Evolutionary conservation across 1,284 basidiomycete species (phyloP).

Genomic region (Fomes fomentarius): DNA sequence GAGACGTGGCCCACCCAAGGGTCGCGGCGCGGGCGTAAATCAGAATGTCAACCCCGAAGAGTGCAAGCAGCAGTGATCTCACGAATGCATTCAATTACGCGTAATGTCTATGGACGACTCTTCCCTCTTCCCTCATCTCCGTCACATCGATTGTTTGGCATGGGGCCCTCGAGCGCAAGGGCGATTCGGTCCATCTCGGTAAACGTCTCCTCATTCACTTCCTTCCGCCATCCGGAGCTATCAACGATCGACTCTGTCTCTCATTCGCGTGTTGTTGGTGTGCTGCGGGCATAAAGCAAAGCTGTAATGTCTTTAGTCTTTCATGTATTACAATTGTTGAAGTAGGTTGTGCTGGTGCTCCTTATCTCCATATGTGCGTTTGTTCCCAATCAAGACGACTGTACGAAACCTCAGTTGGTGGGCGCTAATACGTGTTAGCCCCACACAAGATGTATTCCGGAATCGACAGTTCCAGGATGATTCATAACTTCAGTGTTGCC

Average conservation of each 20-base stretch:
- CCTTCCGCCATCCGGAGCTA: background rate
- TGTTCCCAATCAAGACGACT: background rate
- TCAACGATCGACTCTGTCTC: background rate
- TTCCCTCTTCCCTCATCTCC: too few relatives aligned
- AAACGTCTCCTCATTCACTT: background rate
- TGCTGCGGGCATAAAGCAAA: constrained; percentile 24
- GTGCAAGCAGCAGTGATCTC: constrained; percentile 81
- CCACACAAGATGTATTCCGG: too few relatives aligned
- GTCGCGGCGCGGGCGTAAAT: constrained; percentile 45
- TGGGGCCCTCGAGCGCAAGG: too few relatives aligned
- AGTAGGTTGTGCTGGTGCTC: constrained; percentile 15
- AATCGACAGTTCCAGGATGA: too few relatives aligned
- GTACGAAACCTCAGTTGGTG: too few relatives aligned
- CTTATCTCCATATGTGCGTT: background rate
- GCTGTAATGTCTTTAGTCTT: constrained; percentile 18
- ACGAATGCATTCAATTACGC: background rate
- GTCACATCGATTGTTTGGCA: background rate
- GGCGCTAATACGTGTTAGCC: too few relatives aligned
- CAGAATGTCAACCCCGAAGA: constrained; percentile 73
- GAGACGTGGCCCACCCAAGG: constrained; percentile 60
- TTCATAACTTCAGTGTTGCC: too few relatives aligned
- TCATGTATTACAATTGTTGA: constrained; percentile 23
- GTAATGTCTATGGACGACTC: background rate
- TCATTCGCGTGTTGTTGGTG: background rate
- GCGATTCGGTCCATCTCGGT: background rate